A percentile compares a stretch with the other conserved stretches of the same genome.
phyloP scores from a whole-genome alignment of 78 protist genomes.

The Dictyostelium citrinum region DNA sequence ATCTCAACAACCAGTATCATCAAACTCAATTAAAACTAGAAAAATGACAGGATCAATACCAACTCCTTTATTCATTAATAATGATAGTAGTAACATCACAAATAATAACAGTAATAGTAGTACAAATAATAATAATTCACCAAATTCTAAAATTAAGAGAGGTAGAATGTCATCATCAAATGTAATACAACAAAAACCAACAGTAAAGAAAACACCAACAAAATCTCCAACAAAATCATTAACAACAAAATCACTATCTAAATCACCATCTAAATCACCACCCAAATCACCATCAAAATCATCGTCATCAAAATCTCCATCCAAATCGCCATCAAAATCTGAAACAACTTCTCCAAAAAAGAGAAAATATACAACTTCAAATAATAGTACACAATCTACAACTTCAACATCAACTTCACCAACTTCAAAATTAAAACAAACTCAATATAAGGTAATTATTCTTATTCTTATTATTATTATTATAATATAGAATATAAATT shows the following conservation, averaged over 20 bases:
- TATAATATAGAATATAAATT: background rate
- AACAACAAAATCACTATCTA: background rate
- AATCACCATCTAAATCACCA: background rate
- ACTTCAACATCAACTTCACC: background rate
- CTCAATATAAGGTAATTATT: background rate
- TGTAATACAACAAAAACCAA: background rate
- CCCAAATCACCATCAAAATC: background rate
- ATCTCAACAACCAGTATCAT: background rate
- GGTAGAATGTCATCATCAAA: background rate
- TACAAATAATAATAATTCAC: background rate
- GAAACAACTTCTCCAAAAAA: background rate
- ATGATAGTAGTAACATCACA: background rate
- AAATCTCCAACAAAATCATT: background rate
- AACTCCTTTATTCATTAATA: background rate
- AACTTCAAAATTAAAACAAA: background rate
- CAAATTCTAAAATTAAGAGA: background rate
- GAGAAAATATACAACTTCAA: slow-evolving; percentile 3
- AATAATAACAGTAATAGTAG: background rate
- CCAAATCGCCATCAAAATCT: background rate
- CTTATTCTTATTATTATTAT: background rate
- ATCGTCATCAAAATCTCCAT: background rate
- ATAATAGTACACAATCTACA: background rate
- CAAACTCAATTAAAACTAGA: background rate
- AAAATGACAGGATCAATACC: background rate
- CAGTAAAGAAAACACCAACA: background rate